Percentiles rank a stretch among this genome's conserved stretches.
Evolutionary conservation across 495 filamentous ascomycete genomes (phyloP).

Genomic region (Aspergillus affinis): DNA sequence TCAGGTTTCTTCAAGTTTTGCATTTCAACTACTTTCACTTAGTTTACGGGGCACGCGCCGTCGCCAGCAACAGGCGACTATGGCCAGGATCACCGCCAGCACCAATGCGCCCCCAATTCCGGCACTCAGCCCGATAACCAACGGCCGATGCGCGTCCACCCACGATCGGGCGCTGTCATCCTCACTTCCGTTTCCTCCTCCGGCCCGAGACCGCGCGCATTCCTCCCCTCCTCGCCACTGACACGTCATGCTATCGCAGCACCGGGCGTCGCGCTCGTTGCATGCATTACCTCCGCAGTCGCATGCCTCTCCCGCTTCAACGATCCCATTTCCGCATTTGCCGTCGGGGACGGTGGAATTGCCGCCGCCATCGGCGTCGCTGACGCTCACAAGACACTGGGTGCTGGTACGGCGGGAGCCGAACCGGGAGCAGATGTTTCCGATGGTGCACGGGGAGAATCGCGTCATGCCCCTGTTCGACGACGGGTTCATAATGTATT

Average conservation of each 20-base stretch:
- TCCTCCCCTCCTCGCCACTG: slow-evolving; percentile 66
- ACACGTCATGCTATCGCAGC: slow-evolving; percentile 80
- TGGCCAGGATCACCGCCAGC: slow-evolving; percentile 1
- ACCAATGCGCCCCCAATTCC: slow-evolving; percentile 9
- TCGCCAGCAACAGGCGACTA: slow-evolving; percentile 1
- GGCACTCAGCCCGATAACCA: slow-evolving; percentile 12
- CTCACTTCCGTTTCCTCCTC: slow-evolving; percentile 48
- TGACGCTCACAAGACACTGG: slow-evolving; percentile 59
- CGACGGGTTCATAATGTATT: slow-evolving; percentile 87
- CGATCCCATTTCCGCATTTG: slow-evolving; percentile 88
- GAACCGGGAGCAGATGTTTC: slow-evolving; percentile 82
- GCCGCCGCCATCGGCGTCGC: slow-evolving; percentile 40
- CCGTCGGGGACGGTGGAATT: slow-evolving; percentile 56
- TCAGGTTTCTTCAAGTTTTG: too few relatives aligned
- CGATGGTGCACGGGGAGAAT: slow-evolving; percentile 81
- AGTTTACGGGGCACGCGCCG: not conserved
- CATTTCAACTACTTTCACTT: not conserved
- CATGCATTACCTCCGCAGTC: slow-evolving; percentile 75
- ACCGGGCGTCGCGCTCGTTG: slow-evolving; percentile 39
- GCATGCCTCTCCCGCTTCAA: slow-evolving; percentile 84
- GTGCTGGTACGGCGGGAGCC: slow-evolving; percentile 65
- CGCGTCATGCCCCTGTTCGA: slow-evolving; percentile 63
- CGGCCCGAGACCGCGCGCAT: slow-evolving; percentile 60
- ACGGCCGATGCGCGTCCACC: slow-evolving; percentile 2
- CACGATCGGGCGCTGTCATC: slow-evolving; percentile 2